Conservation (phyloP, 352 stramenopile species). For the Phytopythium oedochilum region DNA sequence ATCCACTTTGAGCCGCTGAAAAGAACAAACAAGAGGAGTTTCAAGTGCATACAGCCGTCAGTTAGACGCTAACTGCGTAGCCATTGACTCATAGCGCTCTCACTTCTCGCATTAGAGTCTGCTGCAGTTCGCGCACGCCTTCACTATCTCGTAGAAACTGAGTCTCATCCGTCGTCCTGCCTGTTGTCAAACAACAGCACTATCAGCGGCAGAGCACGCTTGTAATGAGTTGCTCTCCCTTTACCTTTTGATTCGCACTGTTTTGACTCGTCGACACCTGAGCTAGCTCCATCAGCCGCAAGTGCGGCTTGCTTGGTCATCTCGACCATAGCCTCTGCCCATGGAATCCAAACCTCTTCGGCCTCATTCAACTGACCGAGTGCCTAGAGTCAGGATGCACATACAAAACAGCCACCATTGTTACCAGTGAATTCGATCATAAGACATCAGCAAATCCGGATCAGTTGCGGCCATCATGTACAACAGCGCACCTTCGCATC, state of each 20-base stretch:
- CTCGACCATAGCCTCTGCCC: slow-evolving; percentile 56
- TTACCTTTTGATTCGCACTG: slow-evolving; percentile 7
- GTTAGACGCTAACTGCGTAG: neutral
- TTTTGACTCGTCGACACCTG: neutral
- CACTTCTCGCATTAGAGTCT: slow-evolving; percentile 62
- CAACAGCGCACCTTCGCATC: slow-evolving; percentile 38
- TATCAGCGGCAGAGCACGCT: neutral
- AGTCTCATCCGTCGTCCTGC: neutral
- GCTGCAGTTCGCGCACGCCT: slow-evolving; percentile 44
- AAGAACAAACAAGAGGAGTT: neutral
- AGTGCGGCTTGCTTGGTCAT: slow-evolving; percentile 27
- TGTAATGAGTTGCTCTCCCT: neutral
- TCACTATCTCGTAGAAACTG: neutral
- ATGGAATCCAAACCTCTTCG: slow-evolving; percentile 50
- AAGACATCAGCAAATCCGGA: neutral
- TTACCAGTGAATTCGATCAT: neutral
- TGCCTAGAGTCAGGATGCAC: slow-evolving; percentile 13
- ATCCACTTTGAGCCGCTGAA: slow-evolving; percentile 69
- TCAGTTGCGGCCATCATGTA: neutral
- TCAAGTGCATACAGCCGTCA: too few species aligned
- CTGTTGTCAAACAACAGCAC: neutral
- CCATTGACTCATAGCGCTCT: neutral
- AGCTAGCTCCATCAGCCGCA: slow-evolving; percentile 1
- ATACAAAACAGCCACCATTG: neutral
- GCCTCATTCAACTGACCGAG: slow-evolving; percentile 44